Conservation (phyloP, 306 rosid genomes). For the Citrullus amarus region DNA sequence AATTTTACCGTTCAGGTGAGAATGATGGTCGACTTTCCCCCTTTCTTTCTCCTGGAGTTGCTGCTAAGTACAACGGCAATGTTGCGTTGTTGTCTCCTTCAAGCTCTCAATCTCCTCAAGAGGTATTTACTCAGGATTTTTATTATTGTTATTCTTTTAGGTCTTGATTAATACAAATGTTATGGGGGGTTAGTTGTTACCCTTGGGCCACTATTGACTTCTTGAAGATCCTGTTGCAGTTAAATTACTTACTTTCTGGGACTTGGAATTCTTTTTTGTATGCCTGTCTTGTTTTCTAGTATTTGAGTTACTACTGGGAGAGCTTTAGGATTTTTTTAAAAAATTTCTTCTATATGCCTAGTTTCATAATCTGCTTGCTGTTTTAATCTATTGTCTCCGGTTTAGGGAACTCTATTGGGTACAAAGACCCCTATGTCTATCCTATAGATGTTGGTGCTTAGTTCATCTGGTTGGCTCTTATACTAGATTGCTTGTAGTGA, state of each 20-base stretch:
- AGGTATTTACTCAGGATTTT: conserved; percentile 35
- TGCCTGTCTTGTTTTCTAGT: background rate
- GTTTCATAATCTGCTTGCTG: background rate
- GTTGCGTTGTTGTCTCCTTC: conserved; percentile 53
- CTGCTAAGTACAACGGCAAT: conserved; percentile 64
- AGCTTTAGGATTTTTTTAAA: background rate
- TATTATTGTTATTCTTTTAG: background rate
- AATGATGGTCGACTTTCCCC: conserved; percentile 82
- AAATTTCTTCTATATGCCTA: background rate
- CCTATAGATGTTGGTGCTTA: background rate
- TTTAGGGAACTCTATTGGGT: background rate
- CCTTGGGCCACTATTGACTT: background rate
- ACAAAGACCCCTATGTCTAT: background rate
- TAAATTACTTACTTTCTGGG: background rate
- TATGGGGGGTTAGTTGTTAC: background rate
- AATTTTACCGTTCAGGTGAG: conserved; percentile 75
- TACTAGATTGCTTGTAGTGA: background rate
- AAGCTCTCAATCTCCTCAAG: conserved; percentile 73
- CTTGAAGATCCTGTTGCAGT: background rate
- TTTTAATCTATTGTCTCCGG: background rate
- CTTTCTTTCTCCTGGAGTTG: conserved; percentile 56
- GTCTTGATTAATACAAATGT: background rate
- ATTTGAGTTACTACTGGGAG: background rate
- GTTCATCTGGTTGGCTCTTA: background rate
- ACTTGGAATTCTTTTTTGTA: background rate